phyloP scores from a whole-genome alignment of 2,329 filamentous ascomycete genomes.

The Aspergillus sp. region DNA sequence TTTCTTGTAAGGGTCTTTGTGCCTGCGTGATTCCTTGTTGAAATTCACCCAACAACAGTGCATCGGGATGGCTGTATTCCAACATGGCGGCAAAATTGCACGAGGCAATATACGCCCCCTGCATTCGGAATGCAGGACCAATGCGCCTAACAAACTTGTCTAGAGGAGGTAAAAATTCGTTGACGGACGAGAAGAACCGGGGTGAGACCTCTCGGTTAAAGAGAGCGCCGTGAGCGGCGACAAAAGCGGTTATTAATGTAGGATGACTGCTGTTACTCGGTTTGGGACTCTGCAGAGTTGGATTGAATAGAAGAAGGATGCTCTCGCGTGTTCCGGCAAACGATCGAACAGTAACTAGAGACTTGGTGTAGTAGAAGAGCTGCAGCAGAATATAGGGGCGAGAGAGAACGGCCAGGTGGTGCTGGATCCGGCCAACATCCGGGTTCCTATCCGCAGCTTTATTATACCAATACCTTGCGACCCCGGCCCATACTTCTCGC shows the following conservation, averaged over 20 bases:
- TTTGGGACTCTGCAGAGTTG: slow-evolving; percentile 43
- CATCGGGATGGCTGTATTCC: slow-evolving; percentile 49
- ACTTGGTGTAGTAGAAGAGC: slow-evolving; percentile 59
- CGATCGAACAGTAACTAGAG: slow-evolving; percentile 53
- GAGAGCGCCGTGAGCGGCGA: slow-evolving; percentile 53
- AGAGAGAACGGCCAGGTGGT: slow-evolving; percentile 73
- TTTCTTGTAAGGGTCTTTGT: slow-evolving; percentile 10
- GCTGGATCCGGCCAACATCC: slow-evolving; percentile 74
- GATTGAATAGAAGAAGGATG: slow-evolving; percentile 54
- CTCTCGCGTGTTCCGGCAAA: slow-evolving; percentile 58
- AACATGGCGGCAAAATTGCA: slow-evolving; percentile 56
- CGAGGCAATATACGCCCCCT: slow-evolving; percentile 54
- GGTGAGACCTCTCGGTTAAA: slow-evolving; percentile 37
- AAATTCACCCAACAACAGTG: slow-evolving; percentile 27
- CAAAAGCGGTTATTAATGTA: slow-evolving; percentile 48
- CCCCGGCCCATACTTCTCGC: slow-evolving; percentile 75
- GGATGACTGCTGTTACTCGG: slow-evolving; percentile 26
- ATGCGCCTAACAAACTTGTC: slow-evolving; percentile 48
- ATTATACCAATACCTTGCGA: slow-evolving; percentile 80
- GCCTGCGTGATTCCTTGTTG: slow-evolving; percentile 14
- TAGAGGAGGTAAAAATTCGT: slow-evolving; percentile 45
- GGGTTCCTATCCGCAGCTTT: slow-evolving; percentile 76
- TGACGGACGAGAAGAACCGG: slow-evolving; percentile 37
- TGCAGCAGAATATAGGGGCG: slow-evolving; percentile 57
- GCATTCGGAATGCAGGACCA: slow-evolving; percentile 49